Evolutionary conservation across 805 yeast species (phyloP).

Genomic region (Schwanniomyces vanrijiae): DNA sequence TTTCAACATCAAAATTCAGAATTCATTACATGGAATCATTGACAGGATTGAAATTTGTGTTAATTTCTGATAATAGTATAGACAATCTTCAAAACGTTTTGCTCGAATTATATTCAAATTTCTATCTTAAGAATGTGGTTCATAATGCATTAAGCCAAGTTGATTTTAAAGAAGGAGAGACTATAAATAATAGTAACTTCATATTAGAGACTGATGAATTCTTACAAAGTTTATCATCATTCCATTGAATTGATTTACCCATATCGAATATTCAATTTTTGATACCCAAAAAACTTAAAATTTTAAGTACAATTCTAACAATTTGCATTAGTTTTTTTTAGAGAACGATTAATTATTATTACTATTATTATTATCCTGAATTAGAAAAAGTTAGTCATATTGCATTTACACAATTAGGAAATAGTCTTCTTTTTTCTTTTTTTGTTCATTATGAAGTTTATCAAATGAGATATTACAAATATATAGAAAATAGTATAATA

Average conservation of each 20-base stretch:
- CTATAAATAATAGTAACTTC: constrained; percentile 58
- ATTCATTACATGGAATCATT: constrained; percentile 81
- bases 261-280: neutral
- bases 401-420: no score
- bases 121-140: constrained; percentile 61
- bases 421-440: no score
- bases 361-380: no score
- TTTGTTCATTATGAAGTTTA: no score
- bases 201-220: constrained; percentile 52
- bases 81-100: constrained; percentile 57
- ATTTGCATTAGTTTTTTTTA: neutral
- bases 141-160: constrained; percentile 55
- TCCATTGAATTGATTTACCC: neutral
- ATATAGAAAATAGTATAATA: neutral
- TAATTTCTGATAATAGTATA: constrained; percentile 64
- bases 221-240: constrained; percentile 28
- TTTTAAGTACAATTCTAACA: neutral
- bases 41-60: constrained; percentile 72
- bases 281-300: no score
- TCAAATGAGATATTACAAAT: neutral
- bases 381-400: no score
- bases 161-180: constrained; percentile 53
- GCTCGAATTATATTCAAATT: constrained; percentile 56
- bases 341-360: no score
- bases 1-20: constrained; percentile 73